These are phyloP conservation scores for Thelonectria blattea DNA, from an alignment of 2,329 filamentous ascomycete species.

Conservation along the genomic window DNA sequence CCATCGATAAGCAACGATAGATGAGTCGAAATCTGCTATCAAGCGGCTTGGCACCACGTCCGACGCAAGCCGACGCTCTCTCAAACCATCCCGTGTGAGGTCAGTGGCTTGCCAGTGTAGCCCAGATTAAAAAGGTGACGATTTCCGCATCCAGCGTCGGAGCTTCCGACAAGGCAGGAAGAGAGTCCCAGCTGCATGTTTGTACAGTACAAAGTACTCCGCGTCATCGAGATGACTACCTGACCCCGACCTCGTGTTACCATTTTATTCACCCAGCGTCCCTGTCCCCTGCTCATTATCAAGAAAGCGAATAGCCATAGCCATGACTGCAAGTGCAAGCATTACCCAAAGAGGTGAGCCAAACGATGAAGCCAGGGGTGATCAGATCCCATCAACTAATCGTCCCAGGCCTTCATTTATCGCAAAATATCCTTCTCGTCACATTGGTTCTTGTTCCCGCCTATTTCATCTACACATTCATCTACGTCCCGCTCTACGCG, in stretches of 20 bases:
- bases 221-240: neutral
- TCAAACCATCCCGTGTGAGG: no score
- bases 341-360: neutral
- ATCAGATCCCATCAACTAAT: neutral
- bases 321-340: neutral
- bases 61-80: no score
- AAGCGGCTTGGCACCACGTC: no score
- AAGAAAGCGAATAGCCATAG: neutral
- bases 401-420: neutral
- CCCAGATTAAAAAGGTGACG: neutral
- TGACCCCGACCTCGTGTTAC: neutral
- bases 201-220: no score
- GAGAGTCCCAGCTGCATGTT: neutral
- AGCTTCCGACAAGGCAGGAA: neutral
- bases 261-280: neutral
- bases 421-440: neutral
- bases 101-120: no score
- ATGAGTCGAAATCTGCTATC: no score
- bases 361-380: neutral
- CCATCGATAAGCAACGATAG: no score
- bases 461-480: neutral
- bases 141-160: neutral
- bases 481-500: slow-evolving; percentile 27
- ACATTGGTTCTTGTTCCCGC: neutral
- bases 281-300: neutral